Evolutionary conservation across 768 basidiomycete genomes (phyloP), one percentile per base, ranked within the genome.

Genomic region (Antrodiella citrinella): DNA sequence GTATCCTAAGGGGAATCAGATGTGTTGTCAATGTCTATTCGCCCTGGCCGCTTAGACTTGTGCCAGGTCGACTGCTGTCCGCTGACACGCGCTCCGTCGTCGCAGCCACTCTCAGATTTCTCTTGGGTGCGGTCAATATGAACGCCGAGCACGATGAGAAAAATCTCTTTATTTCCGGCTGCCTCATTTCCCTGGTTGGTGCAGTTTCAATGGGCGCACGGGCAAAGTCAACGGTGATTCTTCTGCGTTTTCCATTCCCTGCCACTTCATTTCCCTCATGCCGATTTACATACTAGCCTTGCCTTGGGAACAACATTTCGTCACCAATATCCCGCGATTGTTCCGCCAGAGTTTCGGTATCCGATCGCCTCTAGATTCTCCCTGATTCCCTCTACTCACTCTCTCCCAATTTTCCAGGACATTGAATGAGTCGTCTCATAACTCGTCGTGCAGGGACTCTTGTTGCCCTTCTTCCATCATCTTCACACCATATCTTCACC

Each of bases 281-380:
- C 49, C 39, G 43, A 11, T n/a, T 18, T 35, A 23, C 30, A 43
- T 39, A 26, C 41, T 45, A 40, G 42, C 47, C 52, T 53, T 49
- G 44, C 45, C 39, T 45, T 19, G 42, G 21, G 22, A 54, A 49
- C 48, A 13, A 43, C 21, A 43, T 43, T 18, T 43, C 45, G 50
- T 51, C 53, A 55, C 54, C 40, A 42, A 40, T 39, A 13, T 48
- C 47, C 56, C 56, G 56, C 41, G 30, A 54, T 57, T 57, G 54
- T 38, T 57, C 56, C 56, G 56, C 35, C 45, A 40, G 40, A 47
- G 47, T 49, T 57, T 51, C 48, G 50, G 21, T 41, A 47, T 35
- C 51, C 50, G 56, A 57, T 57, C 56, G 55, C 26, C 45, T 46
- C 39, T 18, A 44, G 48, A 51, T 54, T 45, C 38, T 45, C 26